A percentile compares a stretch with the other conserved stretches of the same genome.
phyloP scores from a whole-genome alignment of 768 basidiomycete genomes.

The Leccinum ochraceum region DNA sequence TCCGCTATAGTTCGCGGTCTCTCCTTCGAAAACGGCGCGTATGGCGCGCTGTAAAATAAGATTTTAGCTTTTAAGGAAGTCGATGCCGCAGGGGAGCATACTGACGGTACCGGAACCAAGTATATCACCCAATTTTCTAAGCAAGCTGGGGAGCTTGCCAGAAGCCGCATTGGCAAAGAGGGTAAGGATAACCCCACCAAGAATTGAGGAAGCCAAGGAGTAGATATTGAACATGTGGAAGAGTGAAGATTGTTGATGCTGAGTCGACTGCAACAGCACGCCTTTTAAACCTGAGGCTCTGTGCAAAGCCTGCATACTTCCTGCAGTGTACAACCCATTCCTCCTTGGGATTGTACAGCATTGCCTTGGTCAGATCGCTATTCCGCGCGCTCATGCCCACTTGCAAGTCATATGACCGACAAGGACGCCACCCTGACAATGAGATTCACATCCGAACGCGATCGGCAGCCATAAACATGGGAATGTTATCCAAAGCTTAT shows the following conservation, averaged over 20 bases:
- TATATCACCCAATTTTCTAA: constrained; percentile 8
- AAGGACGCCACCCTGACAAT: background rate
- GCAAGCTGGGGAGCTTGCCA: constrained; percentile 7
- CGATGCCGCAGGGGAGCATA: background rate
- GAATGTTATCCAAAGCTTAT: background rate
- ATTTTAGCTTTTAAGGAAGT: constrained; percentile 3
- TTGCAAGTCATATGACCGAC: background rate
- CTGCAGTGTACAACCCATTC: background rate
- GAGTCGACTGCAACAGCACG: background rate
- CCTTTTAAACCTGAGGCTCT: constrained; percentile 7
- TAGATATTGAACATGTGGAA: constrained; percentile 17
- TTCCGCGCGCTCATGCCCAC: background rate
- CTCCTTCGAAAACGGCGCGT: background rate
- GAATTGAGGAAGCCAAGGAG: constrained; percentile 11
- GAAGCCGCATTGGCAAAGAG: constrained; percentile 15
- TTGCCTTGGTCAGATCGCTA: background rate
- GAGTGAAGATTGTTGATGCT: background rate
- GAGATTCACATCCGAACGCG: background rate
- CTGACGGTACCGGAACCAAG: constrained; percentile 10
- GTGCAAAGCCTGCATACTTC: background rate
- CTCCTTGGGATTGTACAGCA: background rate
- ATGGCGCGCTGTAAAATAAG: constrained; percentile 5
- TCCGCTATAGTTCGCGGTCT: background rate
- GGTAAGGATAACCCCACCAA: constrained; percentile 19
- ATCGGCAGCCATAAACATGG: background rate